These are phyloP conservation scores for Niebla homalea DNA, from an alignment of 495 filamentous ascomycete genomes.

Conservation along the genomic window DNA sequence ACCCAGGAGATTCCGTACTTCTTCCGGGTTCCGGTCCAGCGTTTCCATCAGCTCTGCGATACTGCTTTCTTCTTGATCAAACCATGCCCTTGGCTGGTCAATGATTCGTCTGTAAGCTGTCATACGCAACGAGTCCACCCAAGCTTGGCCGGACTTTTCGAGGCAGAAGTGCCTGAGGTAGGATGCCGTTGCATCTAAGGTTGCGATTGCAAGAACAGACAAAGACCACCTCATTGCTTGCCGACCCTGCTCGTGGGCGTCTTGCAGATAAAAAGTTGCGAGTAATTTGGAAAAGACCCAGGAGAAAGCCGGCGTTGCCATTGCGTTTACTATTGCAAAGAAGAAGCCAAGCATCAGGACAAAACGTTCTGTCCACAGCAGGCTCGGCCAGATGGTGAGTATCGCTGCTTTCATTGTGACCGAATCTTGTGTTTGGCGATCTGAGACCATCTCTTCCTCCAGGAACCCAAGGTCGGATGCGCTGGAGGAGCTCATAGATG, in stretches of 20 bases:
- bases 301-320: conserved; percentile 63
- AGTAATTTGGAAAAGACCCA: conserved; percentile 66
- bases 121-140: conserved; percentile 61
- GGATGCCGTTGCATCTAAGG: conserved; percentile 47
- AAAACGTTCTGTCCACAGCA: conserved; percentile 37
- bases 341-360: conserved; percentile 48
- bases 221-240: conserved; percentile 53
- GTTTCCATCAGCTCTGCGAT: conserved; percentile 49
- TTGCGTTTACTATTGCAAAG: conserved; percentile 49
- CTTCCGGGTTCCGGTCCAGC: conserved; percentile 74
- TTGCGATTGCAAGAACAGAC: conserved; percentile 52
- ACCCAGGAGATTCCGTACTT: conserved; percentile 70
- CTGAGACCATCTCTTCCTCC: too few species aligned
- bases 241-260: conserved; percentile 26
- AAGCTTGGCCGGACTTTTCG: conserved; percentile 58
- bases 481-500: too few species aligned
- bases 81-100: conserved; percentile 73
- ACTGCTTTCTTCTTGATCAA: conserved; percentile 56
- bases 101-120: conserved; percentile 59
- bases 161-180: conserved; percentile 58
- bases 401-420: conserved; percentile 47
- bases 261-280: conserved; percentile 46
- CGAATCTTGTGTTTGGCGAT: background rate
- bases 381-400: conserved; percentile 55
- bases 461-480: too few species aligned